Evolutionary conservation across 768 basidiomycete genomes (phyloP).

Genomic region (Tricholoma saponaceum): DNA sequence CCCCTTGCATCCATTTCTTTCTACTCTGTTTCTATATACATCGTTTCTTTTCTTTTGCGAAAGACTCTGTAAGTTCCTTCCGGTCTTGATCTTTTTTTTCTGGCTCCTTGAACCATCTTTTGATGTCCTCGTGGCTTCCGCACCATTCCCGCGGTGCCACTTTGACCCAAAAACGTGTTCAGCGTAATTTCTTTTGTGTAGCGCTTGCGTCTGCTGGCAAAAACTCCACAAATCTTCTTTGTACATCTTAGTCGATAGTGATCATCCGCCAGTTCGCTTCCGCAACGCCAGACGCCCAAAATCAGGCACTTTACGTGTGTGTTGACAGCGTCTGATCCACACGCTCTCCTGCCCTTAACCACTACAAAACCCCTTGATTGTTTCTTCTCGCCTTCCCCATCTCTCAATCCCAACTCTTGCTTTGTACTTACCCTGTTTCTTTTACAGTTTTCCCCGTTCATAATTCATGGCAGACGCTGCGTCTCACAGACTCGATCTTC

Average conservation of each 20-base stretch:
- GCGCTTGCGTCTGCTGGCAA: background rate
- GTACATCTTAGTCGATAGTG: slow-evolving; percentile 3
- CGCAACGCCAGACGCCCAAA: slow-evolving; percentile 25
- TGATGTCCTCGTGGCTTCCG: slow-evolving; percentile 8
- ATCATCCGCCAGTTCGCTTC: slow-evolving; percentile 3
- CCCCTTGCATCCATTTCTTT: slow-evolving; percentile 23
- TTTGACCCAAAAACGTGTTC: slow-evolving; percentile 14
- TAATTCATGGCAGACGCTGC: slow-evolving; percentile 67
- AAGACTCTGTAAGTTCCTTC: slow-evolving; percentile 19
- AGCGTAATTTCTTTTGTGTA: slow-evolving; percentile 7
- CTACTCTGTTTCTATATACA: slow-evolving; percentile 11
- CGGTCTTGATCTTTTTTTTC: slow-evolving; percentile 4
- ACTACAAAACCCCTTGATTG: slow-evolving; percentile 26
- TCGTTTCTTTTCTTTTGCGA: slow-evolving; percentile 3
- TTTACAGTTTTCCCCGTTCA: slow-evolving; percentile 15
- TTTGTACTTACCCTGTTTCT: slow-evolving; percentile 16
- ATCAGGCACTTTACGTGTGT: slow-evolving; percentile 34
- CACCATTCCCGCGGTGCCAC: slow-evolving; percentile 11
- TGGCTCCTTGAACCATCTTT: slow-evolving; percentile 2
- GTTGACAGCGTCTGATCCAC: slow-evolving; percentile 38
- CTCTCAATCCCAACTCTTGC: slow-evolving; percentile 11
- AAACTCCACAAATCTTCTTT: background rate
- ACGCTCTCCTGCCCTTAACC: slow-evolving; percentile 36
- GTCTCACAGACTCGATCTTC: slow-evolving; percentile 75
- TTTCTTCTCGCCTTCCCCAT: slow-evolving; percentile 17